Percentiles rank a stretch among this genome's conserved stretches.
phyloP scores from a whole-genome alignment of 2,329 filamentous ascomycete genomes.

The Alternaria consortialis region DNA sequence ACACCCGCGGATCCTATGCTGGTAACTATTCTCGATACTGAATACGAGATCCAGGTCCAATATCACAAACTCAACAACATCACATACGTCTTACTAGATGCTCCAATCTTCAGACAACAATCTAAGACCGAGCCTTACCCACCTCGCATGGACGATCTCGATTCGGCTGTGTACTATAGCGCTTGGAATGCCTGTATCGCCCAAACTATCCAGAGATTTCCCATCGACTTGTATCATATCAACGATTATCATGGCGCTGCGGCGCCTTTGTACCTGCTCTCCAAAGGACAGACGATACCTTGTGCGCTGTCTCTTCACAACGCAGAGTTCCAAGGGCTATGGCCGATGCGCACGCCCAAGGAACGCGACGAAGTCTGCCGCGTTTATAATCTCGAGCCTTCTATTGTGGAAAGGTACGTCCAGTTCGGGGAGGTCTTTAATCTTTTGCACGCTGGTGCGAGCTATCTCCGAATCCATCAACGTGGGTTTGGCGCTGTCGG shows the following conservation, averaged over 20 bases:
- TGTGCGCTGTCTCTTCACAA: background rate
- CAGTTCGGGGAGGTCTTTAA: slow-evolving; percentile 77
- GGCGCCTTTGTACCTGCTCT: background rate
- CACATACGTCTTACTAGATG: slow-evolving; percentile 73
- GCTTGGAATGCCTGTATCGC: slow-evolving; percentile 77
- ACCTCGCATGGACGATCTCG: slow-evolving; percentile 75
- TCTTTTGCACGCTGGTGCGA: slow-evolving; percentile 71
- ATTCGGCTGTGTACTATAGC: slow-evolving; percentile 73
- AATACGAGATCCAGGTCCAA: slow-evolving; percentile 70
- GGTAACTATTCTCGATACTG: slow-evolving; percentile 67
- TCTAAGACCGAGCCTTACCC: background rate
- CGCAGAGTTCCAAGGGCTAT: background rate
- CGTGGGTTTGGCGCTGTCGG: slow-evolving; percentile 65
- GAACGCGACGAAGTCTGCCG: slow-evolving; percentile 71
- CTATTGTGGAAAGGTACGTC: slow-evolving; percentile 68
- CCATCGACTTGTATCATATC: background rate
- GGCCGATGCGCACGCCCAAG: slow-evolving; percentile 55
- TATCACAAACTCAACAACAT: slow-evolving; percentile 72
- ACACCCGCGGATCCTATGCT: slow-evolving; percentile 66
- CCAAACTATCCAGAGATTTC: slow-evolving; percentile 68
- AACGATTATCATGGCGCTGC: background rate
- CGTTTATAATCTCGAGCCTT: slow-evolving; percentile 68
- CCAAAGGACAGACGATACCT: background rate
- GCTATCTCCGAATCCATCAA: slow-evolving; percentile 72
- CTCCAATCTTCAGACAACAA: slow-evolving; percentile 58